Evolutionary conservation across 116 monocot species (phyloP).

Genomic region (Cymodocea nodosa): DNA sequence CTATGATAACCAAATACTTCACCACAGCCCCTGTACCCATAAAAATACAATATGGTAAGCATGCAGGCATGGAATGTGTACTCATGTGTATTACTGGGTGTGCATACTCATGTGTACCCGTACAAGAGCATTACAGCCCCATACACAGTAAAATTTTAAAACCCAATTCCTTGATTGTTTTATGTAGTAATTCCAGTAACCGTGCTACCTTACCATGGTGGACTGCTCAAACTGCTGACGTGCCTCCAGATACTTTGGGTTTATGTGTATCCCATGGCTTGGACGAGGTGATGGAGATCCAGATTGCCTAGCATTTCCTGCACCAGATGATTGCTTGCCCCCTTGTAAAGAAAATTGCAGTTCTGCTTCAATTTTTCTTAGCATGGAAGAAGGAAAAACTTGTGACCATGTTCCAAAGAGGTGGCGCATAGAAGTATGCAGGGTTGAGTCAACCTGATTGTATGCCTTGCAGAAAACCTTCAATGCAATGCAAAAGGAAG

Average conservation of each 20-base stretch:
- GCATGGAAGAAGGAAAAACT: slow-evolving; percentile 57
- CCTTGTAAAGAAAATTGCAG: slow-evolving; percentile 45
- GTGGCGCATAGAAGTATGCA: slow-evolving; percentile 72
- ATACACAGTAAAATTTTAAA: too few relatives aligned
- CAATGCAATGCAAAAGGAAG: background rate
- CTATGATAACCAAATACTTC: too few relatives aligned
- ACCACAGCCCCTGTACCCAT: too few relatives aligned
- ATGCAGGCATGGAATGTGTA: background rate
- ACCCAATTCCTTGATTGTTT: too few relatives aligned
- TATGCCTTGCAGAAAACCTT: slow-evolving; percentile 75
- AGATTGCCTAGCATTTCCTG: slow-evolving; percentile 19
- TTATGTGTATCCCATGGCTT: slow-evolving; percentile 81
- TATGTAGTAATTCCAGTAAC: background rate
- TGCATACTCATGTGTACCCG: too few relatives aligned
- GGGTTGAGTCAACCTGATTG: slow-evolving; percentile 46
- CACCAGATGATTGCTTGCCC: slow-evolving; percentile 18
- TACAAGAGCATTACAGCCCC: too few relatives aligned
- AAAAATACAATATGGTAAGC: background rate
- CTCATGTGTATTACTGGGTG: too few relatives aligned
- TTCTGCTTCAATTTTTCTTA: slow-evolving; percentile 55
- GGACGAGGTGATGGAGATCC: slow-evolving; percentile 52
- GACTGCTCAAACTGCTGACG: slow-evolving; percentile 34
- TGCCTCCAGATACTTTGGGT: slow-evolving; percentile 88
- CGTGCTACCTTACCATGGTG: slow-evolving; percentile 20
- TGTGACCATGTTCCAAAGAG: slow-evolving; percentile 89